Percentiles rank a stretch among this genome's conserved stretches.
These are phyloP conservation scores for Gossypium bickii DNA, from an alignment of 345 rosid genomes.

Conservation along the genomic window DNA sequence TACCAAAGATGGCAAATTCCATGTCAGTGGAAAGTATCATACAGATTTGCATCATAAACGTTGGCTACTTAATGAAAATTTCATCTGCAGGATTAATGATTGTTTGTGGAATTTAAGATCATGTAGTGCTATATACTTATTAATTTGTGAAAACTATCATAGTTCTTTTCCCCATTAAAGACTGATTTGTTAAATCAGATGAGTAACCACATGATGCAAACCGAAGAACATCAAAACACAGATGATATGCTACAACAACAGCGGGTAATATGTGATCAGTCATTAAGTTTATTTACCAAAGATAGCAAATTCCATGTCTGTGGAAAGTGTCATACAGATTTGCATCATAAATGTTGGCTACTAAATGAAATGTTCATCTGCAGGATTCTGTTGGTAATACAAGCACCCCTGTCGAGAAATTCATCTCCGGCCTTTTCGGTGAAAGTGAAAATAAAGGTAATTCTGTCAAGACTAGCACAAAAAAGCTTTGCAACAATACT, in stretches of 20 bases:
- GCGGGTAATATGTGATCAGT: not conserved
- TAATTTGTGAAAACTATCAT: no score
- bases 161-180: no score
- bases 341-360: no score
- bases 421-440: not conserved
- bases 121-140: not conserved
- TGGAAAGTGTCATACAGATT: not conserved
- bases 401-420: not conserved
- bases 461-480: no score
- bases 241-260: conserved; percentile 1
- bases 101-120: no score
- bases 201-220: not conserved
- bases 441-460: no score
- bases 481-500: not conserved
- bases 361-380: not conserved
- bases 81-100: conserved; percentile 18
- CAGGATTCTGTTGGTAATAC: no score
- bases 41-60: not conserved
- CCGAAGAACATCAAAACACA: no score
- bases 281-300: no score
- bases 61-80: conserved; percentile 12
- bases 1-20: not conserved
- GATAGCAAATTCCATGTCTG: no score
- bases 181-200: conserved; percentile 4
- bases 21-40: not conserved